Conservation (phyloP, 208 protist species). For the Leishmania major region DNA sequence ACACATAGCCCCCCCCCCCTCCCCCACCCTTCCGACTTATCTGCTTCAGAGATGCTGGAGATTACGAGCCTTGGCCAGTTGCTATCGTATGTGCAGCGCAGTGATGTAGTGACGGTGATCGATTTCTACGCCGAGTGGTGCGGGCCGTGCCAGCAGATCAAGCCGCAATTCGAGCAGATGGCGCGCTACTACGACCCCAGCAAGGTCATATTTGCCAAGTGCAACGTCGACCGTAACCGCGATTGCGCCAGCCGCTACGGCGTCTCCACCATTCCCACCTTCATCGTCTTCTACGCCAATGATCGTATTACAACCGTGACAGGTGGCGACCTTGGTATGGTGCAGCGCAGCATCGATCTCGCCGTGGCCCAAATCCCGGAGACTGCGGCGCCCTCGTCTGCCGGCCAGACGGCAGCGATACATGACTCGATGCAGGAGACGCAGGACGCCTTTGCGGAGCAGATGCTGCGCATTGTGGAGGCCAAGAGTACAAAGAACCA, state of each 20-base stretch:
- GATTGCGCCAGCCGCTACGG: constrained; percentile 61
- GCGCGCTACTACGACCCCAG: constrained; percentile 44
- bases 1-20: too few species aligned
- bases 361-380: constrained; percentile 26
- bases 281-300: constrained; percentile 72
- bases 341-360: constrained; percentile 65
- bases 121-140: constrained; percentile 93
- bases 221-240: constrained; percentile 80
- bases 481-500: constrained; percentile 43
- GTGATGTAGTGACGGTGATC: constrained; percentile 63
- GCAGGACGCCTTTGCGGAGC: constrained; percentile 45
- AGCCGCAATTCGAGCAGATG: constrained; percentile 70
- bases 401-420: neutral
- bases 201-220: constrained; percentile 74
- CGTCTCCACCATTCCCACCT: constrained; percentile 73
- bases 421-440: neutral
- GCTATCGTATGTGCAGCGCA: constrained; percentile 43
- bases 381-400: neutral
- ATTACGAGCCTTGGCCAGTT: constrained; percentile 75
- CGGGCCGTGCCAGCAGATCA: constrained; percentile 80
- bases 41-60: constrained; percentile 54
- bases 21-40: neutral
- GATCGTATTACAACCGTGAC: constrained; percentile 45
- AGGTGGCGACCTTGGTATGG: constrained; percentile 52
- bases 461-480: constrained; percentile 58